Conservation (phyloP, 2,329 filamentous ascomycete species). For the Neonectria coccinea region DNA sequence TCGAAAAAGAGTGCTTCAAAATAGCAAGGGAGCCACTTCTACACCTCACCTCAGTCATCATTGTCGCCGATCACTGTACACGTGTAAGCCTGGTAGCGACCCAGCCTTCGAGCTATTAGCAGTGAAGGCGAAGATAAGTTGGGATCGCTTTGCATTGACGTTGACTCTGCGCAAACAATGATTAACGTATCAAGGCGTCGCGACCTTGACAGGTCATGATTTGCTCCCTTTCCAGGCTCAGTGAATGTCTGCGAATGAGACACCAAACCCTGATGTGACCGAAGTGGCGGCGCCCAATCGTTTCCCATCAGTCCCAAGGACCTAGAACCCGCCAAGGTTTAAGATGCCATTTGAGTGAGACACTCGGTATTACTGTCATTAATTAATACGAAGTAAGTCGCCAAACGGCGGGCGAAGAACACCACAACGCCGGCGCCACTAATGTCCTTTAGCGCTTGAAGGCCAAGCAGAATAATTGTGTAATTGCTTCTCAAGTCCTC, state of each 20-base stretch:
- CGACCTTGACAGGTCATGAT: slow-evolving; percentile 3
- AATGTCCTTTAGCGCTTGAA: neutral
- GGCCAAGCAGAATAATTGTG: neutral
- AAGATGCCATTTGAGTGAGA: slow-evolving; percentile 4
- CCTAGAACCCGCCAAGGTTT: slow-evolving; percentile 18
- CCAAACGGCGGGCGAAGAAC: neutral
- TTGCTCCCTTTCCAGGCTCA: neutral
- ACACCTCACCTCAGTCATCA: neutral
- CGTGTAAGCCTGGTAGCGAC: neutral
- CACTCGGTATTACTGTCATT: neutral
- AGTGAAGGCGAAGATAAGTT: neutral
- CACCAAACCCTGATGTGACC: neutral
- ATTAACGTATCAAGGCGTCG: neutral
- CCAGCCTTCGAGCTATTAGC: neutral
- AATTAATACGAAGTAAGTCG: slow-evolving; percentile 10
- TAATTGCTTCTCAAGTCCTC: neutral
- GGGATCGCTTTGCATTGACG: neutral
- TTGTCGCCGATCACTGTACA: neutral
- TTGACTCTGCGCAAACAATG: neutral
- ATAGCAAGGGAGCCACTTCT: neutral
- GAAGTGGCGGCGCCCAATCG: slow-evolving; percentile 17
- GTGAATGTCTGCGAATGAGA: neutral
- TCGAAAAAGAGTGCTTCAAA: neutral
- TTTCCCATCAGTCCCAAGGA: neutral
- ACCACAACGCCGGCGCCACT: neutral